A percentile compares a stretch with the other conserved stretches of the same genome.
These are phyloP conservation scores for Aspergillus eucalypticola DNA, from an alignment of 2,329 filamentous ascomycete genomes.

Conservation along the genomic window DNA sequence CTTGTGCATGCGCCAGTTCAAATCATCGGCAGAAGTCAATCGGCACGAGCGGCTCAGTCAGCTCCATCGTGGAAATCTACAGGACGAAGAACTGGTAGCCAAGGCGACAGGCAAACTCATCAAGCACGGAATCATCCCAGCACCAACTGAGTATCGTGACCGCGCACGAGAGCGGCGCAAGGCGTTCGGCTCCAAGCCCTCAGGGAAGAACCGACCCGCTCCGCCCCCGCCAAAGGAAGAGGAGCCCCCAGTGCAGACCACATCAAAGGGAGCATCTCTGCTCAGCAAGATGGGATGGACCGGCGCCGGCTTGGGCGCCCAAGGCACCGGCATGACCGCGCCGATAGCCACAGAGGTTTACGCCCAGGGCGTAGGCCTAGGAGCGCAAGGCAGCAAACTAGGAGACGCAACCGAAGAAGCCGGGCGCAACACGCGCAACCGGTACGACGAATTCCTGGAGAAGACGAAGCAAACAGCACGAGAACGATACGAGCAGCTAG, in stretches of 20 bases:
- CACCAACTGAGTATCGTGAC: constrained; percentile 47
- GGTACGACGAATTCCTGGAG: constrained; percentile 51
- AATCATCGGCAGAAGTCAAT: constrained; percentile 55
- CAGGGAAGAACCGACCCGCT: constrained; percentile 23
- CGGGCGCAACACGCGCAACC: constrained; percentile 48
- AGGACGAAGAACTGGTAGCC: constrained; percentile 50
- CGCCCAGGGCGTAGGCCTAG: constrained; percentile 52
- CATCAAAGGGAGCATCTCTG: constrained; percentile 53
- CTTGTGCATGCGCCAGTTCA: constrained; percentile 62
- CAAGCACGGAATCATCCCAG: constrained; percentile 44
- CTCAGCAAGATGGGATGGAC: constrained; percentile 55
- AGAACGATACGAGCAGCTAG: constrained; percentile 50
- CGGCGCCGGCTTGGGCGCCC: constrained; percentile 50
- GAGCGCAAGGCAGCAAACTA: constrained; percentile 51
- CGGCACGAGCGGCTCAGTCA: constrained; percentile 62
- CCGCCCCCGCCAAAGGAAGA: constrained; percentile 33
- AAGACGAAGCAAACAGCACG: constrained; percentile 50
- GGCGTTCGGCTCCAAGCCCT: constrained; percentile 42
- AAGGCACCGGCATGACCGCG: constrained; percentile 50
- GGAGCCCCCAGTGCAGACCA: constrained; percentile 29
- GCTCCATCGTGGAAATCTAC: constrained; percentile 57
- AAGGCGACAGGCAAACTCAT: constrained; percentile 45
- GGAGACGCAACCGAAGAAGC: constrained; percentile 53
- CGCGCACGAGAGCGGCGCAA: constrained; percentile 49
- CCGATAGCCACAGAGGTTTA: constrained; percentile 52